Evolutionary conservation across 1,284 basidiomycete species (phyloP), one percentile per base, ranked within the genome.

Genomic region (Irpex sp.): DNA sequence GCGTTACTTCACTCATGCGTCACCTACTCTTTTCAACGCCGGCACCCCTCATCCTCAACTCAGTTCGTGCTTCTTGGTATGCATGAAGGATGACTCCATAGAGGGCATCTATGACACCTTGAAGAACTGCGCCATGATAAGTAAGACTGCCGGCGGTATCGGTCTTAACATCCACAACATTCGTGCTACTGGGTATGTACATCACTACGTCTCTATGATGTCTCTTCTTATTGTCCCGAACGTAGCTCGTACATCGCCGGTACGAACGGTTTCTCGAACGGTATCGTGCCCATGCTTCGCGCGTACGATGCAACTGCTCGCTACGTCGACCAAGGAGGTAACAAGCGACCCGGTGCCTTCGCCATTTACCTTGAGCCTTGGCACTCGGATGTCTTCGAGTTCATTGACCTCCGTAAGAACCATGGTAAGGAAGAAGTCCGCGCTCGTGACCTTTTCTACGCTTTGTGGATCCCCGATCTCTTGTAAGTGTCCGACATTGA

Each of bases 21-120:
- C 95, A 12, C 97, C 97, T 4, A 99, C 97, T 10, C 85, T 99
- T 51, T 99, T 99, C 87, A 99, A 98, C 74, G 94, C 97, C 58
- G 97, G 97, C 58, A 99, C 96, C 14, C 96, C 96, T 21, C 82
- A 94, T 73, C 87, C 96, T 42, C 97, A 99, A 75, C 84, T 99
- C 65, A 94, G 93, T 67, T 98, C 96, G 5, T 99, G 96, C 80
- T 99, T 99, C 86, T 86, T 99, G 59, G 91, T 99, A 59, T 90
- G 88, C 71, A 98, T 99, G 96, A 96, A 96, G 78, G 96, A 98
- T 48, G 97, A 99, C 76, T 98, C 94, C 7, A 99, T 99, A 66
- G 97, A 99, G 69, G 97, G 96, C 49, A 99, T 99, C 75, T 99
- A 99, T 76, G 96, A 98, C 73, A 99, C 96, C 0, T 84, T 99